phyloP scores from a whole-genome alignment of 2,329 filamentous ascomycete species.

The Sarocladium oryzae region DNA sequence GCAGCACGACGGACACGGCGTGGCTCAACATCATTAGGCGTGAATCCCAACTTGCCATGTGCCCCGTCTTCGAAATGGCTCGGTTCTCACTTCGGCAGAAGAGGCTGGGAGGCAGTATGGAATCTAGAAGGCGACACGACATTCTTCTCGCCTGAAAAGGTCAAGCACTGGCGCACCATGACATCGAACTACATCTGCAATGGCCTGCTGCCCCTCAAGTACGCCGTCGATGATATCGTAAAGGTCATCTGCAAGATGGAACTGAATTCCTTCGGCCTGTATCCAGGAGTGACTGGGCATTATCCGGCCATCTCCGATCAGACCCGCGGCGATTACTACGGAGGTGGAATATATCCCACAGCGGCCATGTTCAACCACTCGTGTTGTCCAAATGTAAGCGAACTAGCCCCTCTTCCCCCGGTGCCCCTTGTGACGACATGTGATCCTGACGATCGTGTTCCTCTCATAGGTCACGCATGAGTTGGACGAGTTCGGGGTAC shows the following conservation, averaged over 20 bases:
- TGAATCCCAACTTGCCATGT: too few relatives aligned
- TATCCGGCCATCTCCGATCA: conserved; percentile 3
- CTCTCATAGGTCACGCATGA: conserved; percentile 13
- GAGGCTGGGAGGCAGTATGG: conserved; percentile 10
- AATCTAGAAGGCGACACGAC: conserved; percentile 11
- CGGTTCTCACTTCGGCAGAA: conserved; percentile 8
- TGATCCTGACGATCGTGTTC: too few relatives aligned
- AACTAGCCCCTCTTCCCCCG: too few relatives aligned
- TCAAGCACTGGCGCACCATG: conserved; percentile 9
- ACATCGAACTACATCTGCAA: background rate
- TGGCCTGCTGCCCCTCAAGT: background rate
- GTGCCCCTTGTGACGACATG: too few relatives aligned
- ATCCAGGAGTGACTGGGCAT: conserved; percentile 12
- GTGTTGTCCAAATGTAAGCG: conserved; percentile 14
- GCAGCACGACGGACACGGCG: too few relatives aligned
- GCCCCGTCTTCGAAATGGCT: background rate
- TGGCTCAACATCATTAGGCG: too few relatives aligned
- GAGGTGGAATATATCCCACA: conserved; percentile 12
- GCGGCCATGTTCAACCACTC: conserved; percentile 14
- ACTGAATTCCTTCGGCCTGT: conserved; percentile 14
- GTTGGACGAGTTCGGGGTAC: conserved; percentile 9
- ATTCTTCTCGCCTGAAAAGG: conserved; percentile 4
- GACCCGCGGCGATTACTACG: conserved; percentile 12
- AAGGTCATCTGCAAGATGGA: conserved; percentile 13
- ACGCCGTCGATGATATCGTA: conserved; percentile 6